A percentile compares a stretch with the other conserved stretches of the same genome.
Conservation (phyloP, 2,329 filamentous ascomycete species). For the Didymella keratinophila region DNA sequence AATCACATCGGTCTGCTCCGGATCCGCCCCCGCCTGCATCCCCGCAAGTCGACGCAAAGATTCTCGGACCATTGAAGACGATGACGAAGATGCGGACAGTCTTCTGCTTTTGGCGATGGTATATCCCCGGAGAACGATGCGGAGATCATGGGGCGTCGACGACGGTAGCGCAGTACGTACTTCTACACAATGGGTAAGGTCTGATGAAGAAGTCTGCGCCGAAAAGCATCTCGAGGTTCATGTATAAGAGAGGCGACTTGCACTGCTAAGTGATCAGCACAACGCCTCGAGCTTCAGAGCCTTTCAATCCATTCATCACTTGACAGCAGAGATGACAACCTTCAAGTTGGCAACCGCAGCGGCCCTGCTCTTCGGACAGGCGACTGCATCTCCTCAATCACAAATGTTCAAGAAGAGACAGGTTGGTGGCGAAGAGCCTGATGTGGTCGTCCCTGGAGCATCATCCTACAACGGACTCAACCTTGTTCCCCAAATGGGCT, state of each 20-base stretch:
- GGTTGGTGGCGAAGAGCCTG: constrained; percentile 13
- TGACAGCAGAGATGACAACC: constrained; percentile 7
- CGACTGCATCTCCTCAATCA: constrained; percentile 15
- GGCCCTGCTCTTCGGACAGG: constrained; percentile 15
- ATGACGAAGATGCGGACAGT: constrained; percentile 17
- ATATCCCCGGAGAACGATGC: background rate
- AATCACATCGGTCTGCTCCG: constrained; percentile 1
- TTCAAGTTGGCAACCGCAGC: constrained; percentile 16
- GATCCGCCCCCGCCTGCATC: constrained; percentile 15
- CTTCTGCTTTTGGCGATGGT: constrained; percentile 10
- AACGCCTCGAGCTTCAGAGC: constrained; percentile 5
- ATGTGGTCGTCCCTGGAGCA: constrained; percentile 17
- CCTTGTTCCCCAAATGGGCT: constrained; percentile 51
- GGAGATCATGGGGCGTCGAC: background rate
- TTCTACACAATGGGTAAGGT: background rate
- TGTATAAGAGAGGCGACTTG: constrained; percentile 12
- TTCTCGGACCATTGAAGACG: constrained; percentile 12
- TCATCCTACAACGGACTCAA: constrained; percentile 48
- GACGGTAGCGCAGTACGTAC: background rate
- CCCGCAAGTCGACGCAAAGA: constrained; percentile 17
- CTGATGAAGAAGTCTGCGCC: background rate
- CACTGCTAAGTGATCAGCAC: constrained; percentile 3
- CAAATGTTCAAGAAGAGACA: constrained; percentile 19
- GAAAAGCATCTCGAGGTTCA: background rate
- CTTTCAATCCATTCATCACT: background rate